Evolutionary conservation across 441 rosid species (phyloP), one percentile per base, ranked within the genome.

Genomic region (Geranium incanum): DNA sequence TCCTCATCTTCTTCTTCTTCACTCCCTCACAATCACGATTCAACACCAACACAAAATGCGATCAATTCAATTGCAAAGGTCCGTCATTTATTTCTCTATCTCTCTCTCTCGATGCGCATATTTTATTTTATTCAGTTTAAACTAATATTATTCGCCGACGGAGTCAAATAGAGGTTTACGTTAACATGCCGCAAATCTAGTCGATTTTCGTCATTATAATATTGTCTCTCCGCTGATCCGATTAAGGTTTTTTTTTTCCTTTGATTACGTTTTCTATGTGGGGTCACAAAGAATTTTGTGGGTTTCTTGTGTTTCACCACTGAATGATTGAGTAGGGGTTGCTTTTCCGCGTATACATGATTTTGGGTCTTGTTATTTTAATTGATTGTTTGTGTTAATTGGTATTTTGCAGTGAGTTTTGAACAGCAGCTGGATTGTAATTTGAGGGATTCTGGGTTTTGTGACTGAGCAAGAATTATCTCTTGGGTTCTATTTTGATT

Each of bases 391-490:
- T 55, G 62, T n/a, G 16, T n/a, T 55, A 12, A 16, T 55, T 55
- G 5, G 7, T 57, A 15, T n/a, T 57, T 57, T 55, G 63, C 63
- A 57, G 63, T 57, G 63, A 57, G 8, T 57, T 13, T 13, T 57
- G 9, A 15, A 28, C 33, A 28, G 33, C 33, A 28, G 16, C 23
- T 0, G 63, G 18, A 57, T 57, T 19, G 63, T 19, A 57, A 16
- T 16, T 57, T 19, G 28, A 57, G 28, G 62, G 62, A n/a, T 55
- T 55, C 62, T 15, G 21, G 60, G 60, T 13, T 52, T 52, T 52
- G 16, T 52, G 60, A 52, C 60, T 52, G 60, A 52, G 60, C 60
- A 52, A 52, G 59, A 50, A 50, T 50, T 50, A 50, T 11, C 59
- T 11, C 16, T 13, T 50, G 57, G n/a, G 15, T 50, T 50, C 18